Evolutionary conservation across 2,329 filamentous ascomycete genomes (phyloP).

Genomic region (Dryadomyces quercivorus): DNA sequence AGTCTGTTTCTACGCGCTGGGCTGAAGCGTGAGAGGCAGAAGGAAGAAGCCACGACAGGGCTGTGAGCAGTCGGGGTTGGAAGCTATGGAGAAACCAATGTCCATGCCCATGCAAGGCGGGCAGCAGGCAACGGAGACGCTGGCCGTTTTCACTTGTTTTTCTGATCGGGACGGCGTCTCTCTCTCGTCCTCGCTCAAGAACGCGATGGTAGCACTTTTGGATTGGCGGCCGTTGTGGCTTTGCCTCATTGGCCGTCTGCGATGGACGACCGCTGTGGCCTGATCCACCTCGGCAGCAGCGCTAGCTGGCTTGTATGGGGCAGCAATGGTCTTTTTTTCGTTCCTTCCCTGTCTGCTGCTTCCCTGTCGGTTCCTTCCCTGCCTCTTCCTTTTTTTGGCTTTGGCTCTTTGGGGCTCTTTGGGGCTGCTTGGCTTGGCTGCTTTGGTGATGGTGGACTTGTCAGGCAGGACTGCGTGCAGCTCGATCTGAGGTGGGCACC

Average conservation of each 20-base stretch:
- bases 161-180: background rate
- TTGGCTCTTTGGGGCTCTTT: too few relatives aligned
- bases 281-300: background rate
- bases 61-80: background rate
- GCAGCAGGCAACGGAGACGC: background rate
- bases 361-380: background rate
- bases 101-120: background rate
- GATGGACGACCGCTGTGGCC: background rate
- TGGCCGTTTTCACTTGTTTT: background rate
- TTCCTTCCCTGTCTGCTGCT: background rate
- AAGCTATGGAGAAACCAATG: background rate
- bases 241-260: conserved; percentile 1
- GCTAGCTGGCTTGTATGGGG: conserved; percentile 1
- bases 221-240: background rate
- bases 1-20: too few relatives aligned
- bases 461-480: background rate
- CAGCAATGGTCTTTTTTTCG: background rate
- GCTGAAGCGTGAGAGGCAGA: too few relatives aligned
- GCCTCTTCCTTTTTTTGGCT: background rate
- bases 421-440: too few relatives aligned
- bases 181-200: background rate
- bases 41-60: too few relatives aligned
- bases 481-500: background rate
- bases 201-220: background rate
- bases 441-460: background rate